These are phyloP conservation scores for Endoconidiophora polonica DNA, from an alignment of 2,329 filamentous ascomycete genomes.

Conservation along the genomic window DNA sequence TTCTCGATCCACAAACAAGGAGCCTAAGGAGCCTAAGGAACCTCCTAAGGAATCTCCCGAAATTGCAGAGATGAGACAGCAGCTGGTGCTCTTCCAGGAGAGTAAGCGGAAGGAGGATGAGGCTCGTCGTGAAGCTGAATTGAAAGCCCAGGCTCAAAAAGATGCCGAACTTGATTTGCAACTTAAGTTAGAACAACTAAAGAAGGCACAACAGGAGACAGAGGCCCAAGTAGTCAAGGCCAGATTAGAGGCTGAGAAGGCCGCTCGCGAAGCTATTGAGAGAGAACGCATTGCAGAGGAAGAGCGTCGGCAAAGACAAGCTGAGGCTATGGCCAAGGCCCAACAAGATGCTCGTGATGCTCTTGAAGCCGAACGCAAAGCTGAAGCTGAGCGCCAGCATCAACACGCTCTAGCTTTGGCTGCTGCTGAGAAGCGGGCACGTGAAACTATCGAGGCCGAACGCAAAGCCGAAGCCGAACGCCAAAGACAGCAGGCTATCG, in stretches of 20 bases:
- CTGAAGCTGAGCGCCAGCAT: conserved; percentile 27
- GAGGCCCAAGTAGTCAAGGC: conserved; percentile 28
- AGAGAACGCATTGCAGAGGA: conserved; percentile 29
- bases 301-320: conserved; percentile 18
- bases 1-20: conserved; percentile 13
- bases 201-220: conserved; percentile 20
- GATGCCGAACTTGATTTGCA: conserved; percentile 30
- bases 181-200: conserved; percentile 25
- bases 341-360: conserved; percentile 25
- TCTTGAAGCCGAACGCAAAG: conserved; percentile 28
- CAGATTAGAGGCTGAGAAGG: conserved; percentile 28
- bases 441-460: conserved; percentile 24
- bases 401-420: conserved; percentile 24
- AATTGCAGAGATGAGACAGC: conserved; percentile 43
- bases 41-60: conserved; percentile 24
- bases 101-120: conserved; percentile 30
- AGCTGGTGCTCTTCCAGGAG: conserved; percentile 35
- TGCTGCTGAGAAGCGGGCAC: conserved; percentile 29
- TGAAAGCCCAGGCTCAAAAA: conserved; percentile 28
- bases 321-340: conserved; percentile 22
- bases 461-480: conserved; percentile 28
- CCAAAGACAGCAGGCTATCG: conserved; percentile 18
- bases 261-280: conserved; percentile 29
- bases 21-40: conserved; percentile 19
- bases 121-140: conserved; percentile 26